Evolutionary conservation across 78 protist species (phyloP).

Genomic region (Trichosphaerium sp.): DNA sequence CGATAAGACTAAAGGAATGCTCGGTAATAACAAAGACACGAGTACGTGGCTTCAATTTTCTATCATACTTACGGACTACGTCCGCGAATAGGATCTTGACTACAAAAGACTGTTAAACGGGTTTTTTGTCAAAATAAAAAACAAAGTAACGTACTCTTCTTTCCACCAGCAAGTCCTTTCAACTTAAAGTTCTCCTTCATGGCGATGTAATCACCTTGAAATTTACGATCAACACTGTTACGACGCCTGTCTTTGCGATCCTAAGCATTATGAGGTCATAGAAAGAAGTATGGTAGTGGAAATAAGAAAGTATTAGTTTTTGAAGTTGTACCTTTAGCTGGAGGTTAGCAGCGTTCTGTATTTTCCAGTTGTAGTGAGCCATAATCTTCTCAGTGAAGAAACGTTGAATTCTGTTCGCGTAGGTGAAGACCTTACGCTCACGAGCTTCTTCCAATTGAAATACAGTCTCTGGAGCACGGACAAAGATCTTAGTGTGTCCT

Average conservation of each 20-base stretch:
- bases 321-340: neutral
- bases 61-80: constrained; percentile 18
- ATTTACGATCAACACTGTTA: constrained; percentile 29
- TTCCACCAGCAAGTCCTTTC: constrained; percentile 31
- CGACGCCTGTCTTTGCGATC: constrained; percentile 45
- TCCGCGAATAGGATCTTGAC: constrained; percentile 41
- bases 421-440: constrained; percentile 47
- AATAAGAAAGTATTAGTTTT: neutral
- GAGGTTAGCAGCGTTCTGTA: constrained; percentile 32
- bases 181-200: constrained; percentile 45
- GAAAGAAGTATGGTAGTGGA: neutral
- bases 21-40: constrained; percentile 29
- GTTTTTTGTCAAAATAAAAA: no score
- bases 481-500: constrained; percentile 73
- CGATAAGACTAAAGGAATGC: constrained; percentile 25
- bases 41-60: constrained; percentile 11
- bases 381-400: constrained; percentile 37
- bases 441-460: constrained; percentile 46
- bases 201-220: constrained; percentile 43
- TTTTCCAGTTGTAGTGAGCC: constrained; percentile 23
- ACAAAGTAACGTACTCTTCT: no score
- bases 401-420: constrained; percentile 47
- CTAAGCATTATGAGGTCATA: neutral
- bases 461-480: constrained; percentile 66
- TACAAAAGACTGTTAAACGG: no score